phyloP scores from a whole-genome alignment of 805 yeast species.

The Wickerhamiella lipophila region DNA sequence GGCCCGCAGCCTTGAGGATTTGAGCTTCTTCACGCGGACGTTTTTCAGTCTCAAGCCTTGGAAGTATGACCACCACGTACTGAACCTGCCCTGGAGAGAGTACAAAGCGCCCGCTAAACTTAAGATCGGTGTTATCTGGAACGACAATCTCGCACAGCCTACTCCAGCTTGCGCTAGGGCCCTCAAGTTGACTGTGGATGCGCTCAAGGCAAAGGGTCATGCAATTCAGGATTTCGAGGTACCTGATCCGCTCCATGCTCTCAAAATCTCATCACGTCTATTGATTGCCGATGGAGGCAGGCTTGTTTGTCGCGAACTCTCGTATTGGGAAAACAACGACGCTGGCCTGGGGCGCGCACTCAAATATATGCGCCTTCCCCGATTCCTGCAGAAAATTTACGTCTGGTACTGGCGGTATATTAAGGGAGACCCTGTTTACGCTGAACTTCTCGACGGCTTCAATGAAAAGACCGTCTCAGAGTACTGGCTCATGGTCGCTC shows the following conservation, averaged over 20 bases:
- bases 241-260: slow-evolving; percentile 44
- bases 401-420: slow-evolving; percentile 28
- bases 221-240: slow-evolving; percentile 35
- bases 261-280: slow-evolving; percentile 40
- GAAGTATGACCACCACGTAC: slow-evolving; percentile 35
- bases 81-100: slow-evolving; percentile 42
- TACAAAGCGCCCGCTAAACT: slow-evolving; percentile 31
- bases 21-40: slow-evolving; percentile 38
- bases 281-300: slow-evolving; percentile 29
- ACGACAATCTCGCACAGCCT: slow-evolving; percentile 40
- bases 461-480: slow-evolving; percentile 28
- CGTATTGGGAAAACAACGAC: slow-evolving; percentile 29
- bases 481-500: slow-evolving; percentile 28
- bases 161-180: slow-evolving; percentile 38
- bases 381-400: slow-evolving; percentile 27
- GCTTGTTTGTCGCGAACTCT: slow-evolving; percentile 21
- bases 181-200: slow-evolving; percentile 30
- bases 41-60: slow-evolving; percentile 42
- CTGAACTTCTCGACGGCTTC: slow-evolving; percentile 30
- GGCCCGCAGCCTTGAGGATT: slow-evolving; percentile 38
- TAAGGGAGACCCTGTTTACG: slow-evolving; percentile 29
- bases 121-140: slow-evolving; percentile 37
- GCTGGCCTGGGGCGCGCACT: slow-evolving; percentile 28
- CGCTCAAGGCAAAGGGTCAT: slow-evolving; percentile 36
- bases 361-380: slow-evolving; percentile 27